Percentiles rank a stretch among this genome's conserved stretches.
Evolutionary conservation across 495 filamentous ascomycete genomes (phyloP).

Genomic region (Tetracladium setigerum): DNA sequence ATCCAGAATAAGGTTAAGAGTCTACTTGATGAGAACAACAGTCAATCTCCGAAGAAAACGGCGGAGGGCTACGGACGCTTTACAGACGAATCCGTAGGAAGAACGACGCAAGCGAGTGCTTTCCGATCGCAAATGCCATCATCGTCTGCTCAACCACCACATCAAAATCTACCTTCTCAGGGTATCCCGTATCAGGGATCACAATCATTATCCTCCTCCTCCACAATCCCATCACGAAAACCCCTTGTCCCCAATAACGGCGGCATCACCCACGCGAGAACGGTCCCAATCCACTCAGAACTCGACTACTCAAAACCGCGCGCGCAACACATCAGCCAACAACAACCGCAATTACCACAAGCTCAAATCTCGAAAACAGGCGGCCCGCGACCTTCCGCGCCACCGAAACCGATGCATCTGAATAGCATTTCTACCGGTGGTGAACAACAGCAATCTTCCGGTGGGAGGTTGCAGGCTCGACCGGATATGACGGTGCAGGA

Average conservation of each 20-base stretch:
- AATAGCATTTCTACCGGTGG: slow-evolving; percentile 35
- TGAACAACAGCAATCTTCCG: not conserved
- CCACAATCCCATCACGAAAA: slow-evolving; percentile 25
- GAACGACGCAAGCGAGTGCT: not conserved
- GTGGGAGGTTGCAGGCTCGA: not conserved
- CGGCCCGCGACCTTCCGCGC: slow-evolving; percentile 27
- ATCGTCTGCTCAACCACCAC: slow-evolving; percentile 16
- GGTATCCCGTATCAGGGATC: slow-evolving; percentile 6
- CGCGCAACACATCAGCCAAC: not conserved
- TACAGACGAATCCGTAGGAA: slow-evolving; percentile 41
- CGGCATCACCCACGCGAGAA: slow-evolving; percentile 4
- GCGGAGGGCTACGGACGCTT: slow-evolving; percentile 85
- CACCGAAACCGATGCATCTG: slow-evolving; percentile 46
- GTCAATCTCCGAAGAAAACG: slow-evolving; percentile 55
- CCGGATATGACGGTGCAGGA: slow-evolving; percentile 17
- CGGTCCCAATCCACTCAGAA: slow-evolving; percentile 8
- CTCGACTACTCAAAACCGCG: slow-evolving; percentile 16
- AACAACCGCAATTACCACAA: not conserved
- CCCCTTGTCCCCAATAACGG: slow-evolving; percentile 21
- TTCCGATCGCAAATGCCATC: slow-evolving; percentile 2
- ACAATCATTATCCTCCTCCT: slow-evolving; percentile 12
- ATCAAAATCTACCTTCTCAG: slow-evolving; percentile 19
- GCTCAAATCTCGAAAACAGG: slow-evolving; percentile 15
- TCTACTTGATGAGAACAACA: slow-evolving; percentile 72
- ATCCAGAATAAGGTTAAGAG: slow-evolving; percentile 89